Base-by-base conservation (phyloP, 2,329 filamentous ascomycete species). In the Rachicladosporium sp. region DNA sequence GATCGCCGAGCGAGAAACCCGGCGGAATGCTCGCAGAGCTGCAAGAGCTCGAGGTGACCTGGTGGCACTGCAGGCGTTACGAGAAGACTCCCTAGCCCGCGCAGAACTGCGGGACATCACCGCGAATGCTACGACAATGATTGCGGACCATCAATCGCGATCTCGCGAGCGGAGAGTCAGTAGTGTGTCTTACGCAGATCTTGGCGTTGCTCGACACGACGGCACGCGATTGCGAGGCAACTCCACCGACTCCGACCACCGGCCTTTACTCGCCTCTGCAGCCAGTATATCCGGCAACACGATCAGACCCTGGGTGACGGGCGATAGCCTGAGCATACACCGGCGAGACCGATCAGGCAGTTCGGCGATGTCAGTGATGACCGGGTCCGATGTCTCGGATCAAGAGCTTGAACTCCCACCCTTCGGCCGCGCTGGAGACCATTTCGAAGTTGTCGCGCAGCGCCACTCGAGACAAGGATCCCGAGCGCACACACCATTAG, bases 121-220 rank as follows among this genome's bases (percentile, higher is more conserved):
- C 10, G 64, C 62, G 41, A 27, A 27, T 27, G 23, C 23, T 27
- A 27, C 23, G 23, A 27, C 23, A 7, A 63, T 70, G 45, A 71
- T 71, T 10, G 67, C 69, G 10, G 69, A 83, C 33, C 72, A 79
- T 23, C 75, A 76, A 8, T 62, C 77, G 29, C 68, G 71, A 10
- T 68, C 69, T 45, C 70, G 82, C 11, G 74, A 81, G 42, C 70
- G 80, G 19, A 71, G 80, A 10, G 77, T 86, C 3, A 83, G 80
- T 33, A 80, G 77, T 40, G 84, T 91, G 11, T 77, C 78, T 33
- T 91, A 91, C 50, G 80, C 73, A 7, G 80, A 84, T 31, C 60
- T 91, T 4, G 84, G 84, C 29, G 73, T 88, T 10, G 82, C 81
- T 1, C 70, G 80, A 33, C 82, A 83, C 51, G 84, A 91, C 50